Evolutionary conservation across 768 basidiomycete species (phyloP).

Genomic region (Strobilomyces echinocephalus): DNA sequence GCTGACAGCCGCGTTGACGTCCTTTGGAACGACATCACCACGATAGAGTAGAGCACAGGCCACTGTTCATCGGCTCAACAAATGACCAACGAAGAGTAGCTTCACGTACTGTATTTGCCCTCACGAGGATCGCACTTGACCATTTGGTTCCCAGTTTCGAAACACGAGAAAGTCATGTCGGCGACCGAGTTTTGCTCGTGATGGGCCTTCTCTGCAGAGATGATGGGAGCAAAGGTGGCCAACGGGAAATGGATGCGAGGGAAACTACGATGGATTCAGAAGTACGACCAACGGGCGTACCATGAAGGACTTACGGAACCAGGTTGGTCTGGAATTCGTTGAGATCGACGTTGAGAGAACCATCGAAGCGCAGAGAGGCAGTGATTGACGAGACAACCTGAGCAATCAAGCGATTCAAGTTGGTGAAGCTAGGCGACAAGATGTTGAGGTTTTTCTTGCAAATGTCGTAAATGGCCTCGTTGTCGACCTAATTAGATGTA

Average conservation of each 20-base stretch:
- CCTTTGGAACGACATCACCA: constrained; percentile 76
- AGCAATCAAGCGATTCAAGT: constrained; percentile 95
- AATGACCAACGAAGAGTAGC: background rate
- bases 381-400: constrained; percentile 99
- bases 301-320: constrained; percentile 68
- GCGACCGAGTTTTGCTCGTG: constrained; percentile 98
- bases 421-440: constrained; percentile 82
- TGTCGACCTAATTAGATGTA: constrained; percentile 53
- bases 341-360: constrained; percentile 64
- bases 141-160: constrained; percentile 77
- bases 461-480: constrained; percentile 74
- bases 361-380: constrained; percentile 74
- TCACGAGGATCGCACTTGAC: constrained; percentile 75
- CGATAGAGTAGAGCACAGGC: constrained; percentile 69
- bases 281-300: background rate
- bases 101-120: constrained; percentile 64
- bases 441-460: constrained; percentile 91
- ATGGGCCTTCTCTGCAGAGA: constrained; percentile 89
- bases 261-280: constrained; percentile 51
- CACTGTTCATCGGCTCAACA: constrained; percentile 34
- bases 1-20: constrained; percentile 69
- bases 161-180: constrained; percentile 94
- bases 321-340: constrained; percentile 99
- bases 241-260: constrained; percentile 98
- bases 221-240: constrained; percentile 91